Percentiles rank a stretch among this genome's conserved stretches.
These are phyloP conservation scores for Gossypium sturtianum DNA, from an alignment of 345 rosid species.

Conservation along the genomic window DNA sequence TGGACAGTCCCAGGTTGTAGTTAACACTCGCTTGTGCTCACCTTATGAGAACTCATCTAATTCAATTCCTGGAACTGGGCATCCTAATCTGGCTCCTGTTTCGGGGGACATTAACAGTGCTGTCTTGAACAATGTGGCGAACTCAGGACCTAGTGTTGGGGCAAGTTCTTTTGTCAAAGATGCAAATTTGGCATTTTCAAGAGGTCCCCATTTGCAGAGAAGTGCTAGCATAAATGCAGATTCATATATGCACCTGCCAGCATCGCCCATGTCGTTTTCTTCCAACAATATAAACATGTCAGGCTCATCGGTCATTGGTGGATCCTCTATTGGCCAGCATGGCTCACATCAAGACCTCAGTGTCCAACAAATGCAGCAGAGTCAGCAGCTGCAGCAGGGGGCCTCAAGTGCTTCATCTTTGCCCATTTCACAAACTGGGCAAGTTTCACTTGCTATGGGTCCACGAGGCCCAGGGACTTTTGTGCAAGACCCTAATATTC, in stretches of 20 bases:
- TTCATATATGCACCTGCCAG: constrained; percentile 90
- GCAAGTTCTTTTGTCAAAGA: constrained; percentile 97
- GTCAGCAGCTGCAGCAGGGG: constrained; percentile 55
- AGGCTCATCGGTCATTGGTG: constrained; percentile 84
- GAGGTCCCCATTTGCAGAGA: constrained; percentile 85
- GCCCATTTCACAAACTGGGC: constrained; percentile 58
- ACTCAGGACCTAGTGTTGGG: constrained; percentile 90
- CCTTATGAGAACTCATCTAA: constrained; percentile 78
- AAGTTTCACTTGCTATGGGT: constrained; percentile 53
- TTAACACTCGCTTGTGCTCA: constrained; percentile 77
- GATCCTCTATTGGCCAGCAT: constrained; percentile 72
- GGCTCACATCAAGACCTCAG: constrained; percentile 59
- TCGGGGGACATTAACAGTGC: constrained; percentile 79
- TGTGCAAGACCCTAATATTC: constrained; percentile 63
- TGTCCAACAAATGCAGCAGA: constrained; percentile 51
- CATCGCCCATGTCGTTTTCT: constrained; percentile 86
- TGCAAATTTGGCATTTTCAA: constrained; percentile 90
- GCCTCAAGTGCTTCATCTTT: constrained; percentile 72
- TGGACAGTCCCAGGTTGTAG: constrained; percentile 80
- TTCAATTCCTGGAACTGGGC: constrained; percentile 67
- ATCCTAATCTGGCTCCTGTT: constrained; percentile 59
- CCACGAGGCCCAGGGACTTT: constrained; percentile 57
- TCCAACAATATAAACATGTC: constrained; percentile 85
- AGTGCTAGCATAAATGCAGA: constrained; percentile 94
- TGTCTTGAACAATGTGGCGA: constrained; percentile 70